A percentile compares a stretch with the other conserved stretches of the same genome.
These are phyloP conservation scores for Saccharum spontaneum DNA, from an alignment of 176 grass and related monocot species.

Conservation along the genomic window DNA sequence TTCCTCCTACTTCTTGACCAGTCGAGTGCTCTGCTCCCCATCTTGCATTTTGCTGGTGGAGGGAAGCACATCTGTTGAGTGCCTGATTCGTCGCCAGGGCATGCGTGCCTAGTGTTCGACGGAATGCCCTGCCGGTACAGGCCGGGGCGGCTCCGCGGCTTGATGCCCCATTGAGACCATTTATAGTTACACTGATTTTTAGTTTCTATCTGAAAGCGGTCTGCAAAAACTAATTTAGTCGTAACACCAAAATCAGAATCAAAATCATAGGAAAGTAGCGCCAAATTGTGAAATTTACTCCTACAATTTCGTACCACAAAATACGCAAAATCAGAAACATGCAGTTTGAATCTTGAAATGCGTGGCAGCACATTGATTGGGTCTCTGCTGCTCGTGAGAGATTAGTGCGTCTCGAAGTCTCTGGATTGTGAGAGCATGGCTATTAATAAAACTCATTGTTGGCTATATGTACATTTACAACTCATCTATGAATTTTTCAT, in stretches of 20 bases:
- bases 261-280: background rate
- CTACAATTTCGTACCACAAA: background rate
- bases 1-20: background rate
- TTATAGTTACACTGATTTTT: background rate
- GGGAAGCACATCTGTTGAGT: background rate
- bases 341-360: background rate
- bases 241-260: background rate
- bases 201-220: background rate
- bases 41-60: background rate
- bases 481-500: background rate
- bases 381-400: background rate
- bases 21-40: background rate
- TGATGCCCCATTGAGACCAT: background rate
- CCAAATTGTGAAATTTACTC: background rate
- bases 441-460: background rate
- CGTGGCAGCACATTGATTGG: background rate
- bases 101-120: conserved; percentile 27
- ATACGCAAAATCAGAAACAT: background rate
- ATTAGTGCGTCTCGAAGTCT: background rate
- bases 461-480: background rate
- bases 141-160: background rate
- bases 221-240: background rate
- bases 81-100: background rate
- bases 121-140: background rate
- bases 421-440: background rate